These are phyloP conservation scores for Ophiostoma pallidulum DNA, from an alignment of 2,329 filamentous ascomycete species.

Conservation along the genomic window DNA sequence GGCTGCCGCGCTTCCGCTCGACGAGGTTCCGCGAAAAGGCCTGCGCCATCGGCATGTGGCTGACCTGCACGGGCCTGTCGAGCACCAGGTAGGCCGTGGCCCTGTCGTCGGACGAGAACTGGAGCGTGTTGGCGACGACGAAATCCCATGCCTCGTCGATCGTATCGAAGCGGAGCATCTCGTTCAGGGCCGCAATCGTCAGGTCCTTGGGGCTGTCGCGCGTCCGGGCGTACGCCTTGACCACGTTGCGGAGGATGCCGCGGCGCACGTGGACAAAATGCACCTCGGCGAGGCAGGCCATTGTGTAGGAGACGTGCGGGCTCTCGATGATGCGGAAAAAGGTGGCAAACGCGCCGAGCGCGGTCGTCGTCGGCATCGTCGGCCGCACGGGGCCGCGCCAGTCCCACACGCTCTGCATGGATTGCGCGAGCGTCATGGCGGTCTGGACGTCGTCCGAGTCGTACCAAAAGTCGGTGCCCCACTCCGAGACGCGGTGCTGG, in stretches of 20 bases:
- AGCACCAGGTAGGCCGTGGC: constrained; percentile 33
- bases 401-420: constrained; percentile 48
- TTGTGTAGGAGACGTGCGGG: constrained; percentile 52
- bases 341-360: constrained; percentile 39
- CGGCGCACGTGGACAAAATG: constrained; percentile 54
- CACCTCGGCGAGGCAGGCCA: constrained; percentile 61
- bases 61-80: constrained; percentile 33
- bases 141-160: constrained; percentile 57
- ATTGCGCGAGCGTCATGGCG: constrained; percentile 50
- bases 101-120: constrained; percentile 36
- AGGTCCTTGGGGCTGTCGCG: constrained; percentile 51
- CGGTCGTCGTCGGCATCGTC: constrained; percentile 36
- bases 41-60: constrained; percentile 41
- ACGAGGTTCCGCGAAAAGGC: constrained; percentile 47
- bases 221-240: constrained; percentile 45
- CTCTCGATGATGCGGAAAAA: constrained; percentile 53
- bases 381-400: constrained; percentile 48
- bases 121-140: constrained; percentile 47
- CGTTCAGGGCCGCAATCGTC: constrained; percentile 46
- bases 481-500: constrained; percentile 44
- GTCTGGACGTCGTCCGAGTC: constrained; percentile 50
- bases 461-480: constrained; percentile 45
- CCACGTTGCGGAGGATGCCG: constrained; percentile 45
- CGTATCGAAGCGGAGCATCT: constrained; percentile 56
- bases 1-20: constrained; percentile 47